Evolutionary conservation across 768 basidiomycete species (phyloP), one percentile per base, ranked within the genome.

Genomic region (Suillus sp.): DNA sequence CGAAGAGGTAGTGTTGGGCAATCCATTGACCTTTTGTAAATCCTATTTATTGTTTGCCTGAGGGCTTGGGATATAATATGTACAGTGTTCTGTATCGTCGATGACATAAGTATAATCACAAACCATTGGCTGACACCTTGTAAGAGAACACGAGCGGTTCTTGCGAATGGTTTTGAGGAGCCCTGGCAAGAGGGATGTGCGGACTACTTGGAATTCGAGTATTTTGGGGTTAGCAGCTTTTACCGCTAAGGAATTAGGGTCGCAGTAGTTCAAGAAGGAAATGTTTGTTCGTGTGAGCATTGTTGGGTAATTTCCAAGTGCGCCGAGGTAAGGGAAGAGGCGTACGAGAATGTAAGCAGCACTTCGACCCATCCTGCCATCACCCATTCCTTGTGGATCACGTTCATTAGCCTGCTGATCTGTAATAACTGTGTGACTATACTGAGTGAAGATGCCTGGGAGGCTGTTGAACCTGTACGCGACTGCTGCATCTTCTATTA

Each of bases 221-320:
- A 96, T 94, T 79, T 97, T 97, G 1, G 97, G 97, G 78, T 99
- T 99, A 62, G 92, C 95, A 64, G 99, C 93, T 69, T 91, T 91
- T 66, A 99, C 88, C 1, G 91, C 96, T 25, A 85, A 84, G 42
- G 84, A 84, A 45, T 88, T 88, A 66, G 93, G 90, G 75, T 99
- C 96, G 35, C 79, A 71, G 64, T 88, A 90, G 79, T 97, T 97
- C 66, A 99, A 82, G 81, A 88, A 95, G 57, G 87, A 90, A 98
- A 99, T 79, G 98, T 99, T 78, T 99, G 97, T 77, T 98, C 96
- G 71, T 95, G 95, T 13, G 96, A 98, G 78, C 96, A 99, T 95
- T 98, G 70, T 27, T 42, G n/a, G 70, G 27, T 43, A 47, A 30
- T 63, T 43, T 32, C 47, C 20, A 34, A 34, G 32, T 6, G 32